Percentiles rank a stretch among this genome's conserved stretches.
These are phyloP conservation scores for Combretum micranthum DNA, from an alignment of 345 rosid genomes.

Conservation along the genomic window DNA sequence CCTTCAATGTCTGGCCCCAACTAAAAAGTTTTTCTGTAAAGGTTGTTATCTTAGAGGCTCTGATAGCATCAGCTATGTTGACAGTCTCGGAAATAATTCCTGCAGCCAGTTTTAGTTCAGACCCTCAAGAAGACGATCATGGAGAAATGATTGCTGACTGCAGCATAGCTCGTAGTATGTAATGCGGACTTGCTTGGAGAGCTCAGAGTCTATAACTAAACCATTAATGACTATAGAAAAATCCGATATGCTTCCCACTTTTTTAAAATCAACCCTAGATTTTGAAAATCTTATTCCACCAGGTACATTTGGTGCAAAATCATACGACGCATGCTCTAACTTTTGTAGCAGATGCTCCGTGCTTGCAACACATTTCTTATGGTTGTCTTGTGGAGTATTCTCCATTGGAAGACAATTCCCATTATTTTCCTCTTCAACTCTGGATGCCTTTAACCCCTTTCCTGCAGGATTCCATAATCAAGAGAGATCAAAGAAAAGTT, in stretches of 20 bases:
- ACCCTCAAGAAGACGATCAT: slow-evolving; percentile 30
- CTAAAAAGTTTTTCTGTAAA: slow-evolving; percentile 20
- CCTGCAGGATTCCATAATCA: too few relatives aligned
- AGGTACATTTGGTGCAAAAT: slow-evolving; percentile 2
- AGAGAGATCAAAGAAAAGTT: too few relatives aligned
- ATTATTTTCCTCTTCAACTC: background rate
- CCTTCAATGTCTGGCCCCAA: slow-evolving; percentile 43
- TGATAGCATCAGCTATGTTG: slow-evolving; percentile 37
- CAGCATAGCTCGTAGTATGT: slow-evolving; percentile 37
- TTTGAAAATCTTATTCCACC: slow-evolving; percentile 12
- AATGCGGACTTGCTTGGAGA: slow-evolving; percentile 23
- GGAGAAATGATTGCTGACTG: slow-evolving; percentile 34
- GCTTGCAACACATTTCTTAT: slow-evolving; percentile 5
- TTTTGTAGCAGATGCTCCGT: slow-evolving; percentile 2
- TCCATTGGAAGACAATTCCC: slow-evolving; percentile 11
- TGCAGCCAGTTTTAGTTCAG: slow-evolving; percentile 35
- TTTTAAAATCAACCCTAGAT: slow-evolving; percentile 14
- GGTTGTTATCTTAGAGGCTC: slow-evolving; percentile 24
- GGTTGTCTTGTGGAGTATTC: slow-evolving; percentile 12
- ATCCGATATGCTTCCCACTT: slow-evolving; percentile 15
- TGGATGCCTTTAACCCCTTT: background rate
- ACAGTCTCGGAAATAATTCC: slow-evolving; percentile 42
- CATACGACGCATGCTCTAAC: slow-evolving; percentile 9
- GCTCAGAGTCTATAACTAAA: slow-evolving; percentile 24
- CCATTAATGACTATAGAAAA: slow-evolving; percentile 24